Percentiles rank a stretch among this genome's conserved stretches.
phyloP scores from a whole-genome alignment of 2,329 filamentous ascomycete genomes.

The Plectosphaerella plurivora region DNA sequence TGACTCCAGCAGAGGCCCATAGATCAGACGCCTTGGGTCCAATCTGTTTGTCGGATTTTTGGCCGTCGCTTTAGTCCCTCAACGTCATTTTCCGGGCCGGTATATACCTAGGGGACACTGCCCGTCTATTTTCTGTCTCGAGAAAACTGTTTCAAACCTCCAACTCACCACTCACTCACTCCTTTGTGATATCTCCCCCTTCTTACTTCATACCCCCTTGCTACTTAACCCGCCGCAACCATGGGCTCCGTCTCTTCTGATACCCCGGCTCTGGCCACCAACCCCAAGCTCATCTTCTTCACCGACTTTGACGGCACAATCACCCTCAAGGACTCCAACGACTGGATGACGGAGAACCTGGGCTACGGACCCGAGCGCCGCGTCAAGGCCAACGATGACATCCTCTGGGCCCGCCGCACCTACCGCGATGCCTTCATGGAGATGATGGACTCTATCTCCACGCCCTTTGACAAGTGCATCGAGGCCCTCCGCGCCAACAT shows the following conservation, averaged over 20 bases:
- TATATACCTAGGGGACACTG: not conserved
- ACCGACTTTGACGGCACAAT: conserved; percentile 98
- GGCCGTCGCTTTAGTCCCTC: conserved; percentile 1
- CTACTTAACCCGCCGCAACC: conserved; percentile 12
- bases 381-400: conserved; percentile 67
- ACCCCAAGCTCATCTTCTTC: conserved; percentile 94
- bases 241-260: conserved; percentile 38
- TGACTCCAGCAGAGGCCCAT: not conserved
- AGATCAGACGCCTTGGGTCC: not conserved
- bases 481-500: conserved; percentile 75
- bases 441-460: conserved; percentile 85
- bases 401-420: conserved; percentile 63
- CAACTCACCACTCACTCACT: not conserved
- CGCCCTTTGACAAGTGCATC: conserved; percentile 79
- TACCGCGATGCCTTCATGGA: conserved; percentile 86
- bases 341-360: conserved; percentile 81
- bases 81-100: not conserved
- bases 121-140: not conserved
- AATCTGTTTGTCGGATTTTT: not conserved
- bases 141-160: no score
- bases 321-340: conserved; percentile 65
- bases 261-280: conserved; percentile 57
- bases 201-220: not conserved
- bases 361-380: conserved; percentile 75
- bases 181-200: not conserved